These are phyloP conservation scores for Sclerotinia nivalis DNA, from an alignment of 2,329 filamentous ascomycete species.

Conservation along the genomic window DNA sequence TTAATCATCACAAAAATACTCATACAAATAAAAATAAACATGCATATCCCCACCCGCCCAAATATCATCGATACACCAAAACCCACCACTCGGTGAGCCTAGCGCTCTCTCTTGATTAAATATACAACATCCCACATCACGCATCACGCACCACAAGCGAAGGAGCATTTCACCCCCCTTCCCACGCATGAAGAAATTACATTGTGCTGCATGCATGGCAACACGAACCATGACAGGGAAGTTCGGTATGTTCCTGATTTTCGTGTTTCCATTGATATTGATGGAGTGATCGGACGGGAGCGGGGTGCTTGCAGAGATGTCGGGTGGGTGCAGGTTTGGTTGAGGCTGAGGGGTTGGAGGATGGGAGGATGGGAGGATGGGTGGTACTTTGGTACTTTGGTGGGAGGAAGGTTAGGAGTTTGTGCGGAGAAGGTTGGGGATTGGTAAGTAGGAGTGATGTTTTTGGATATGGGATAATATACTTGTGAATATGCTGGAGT, in stretches of 20 bases:
- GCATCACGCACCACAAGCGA: background rate
- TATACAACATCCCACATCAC: background rate
- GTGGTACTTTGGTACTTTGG: background rate
- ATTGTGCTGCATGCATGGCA: background rate
- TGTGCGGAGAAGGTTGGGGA: background rate
- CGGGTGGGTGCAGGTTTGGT: slow-evolving; percentile 17
- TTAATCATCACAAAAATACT: background rate
- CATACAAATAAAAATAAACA: background rate
- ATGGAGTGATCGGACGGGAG: slow-evolving; percentile 19
- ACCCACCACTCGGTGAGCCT: slow-evolving; percentile 10
- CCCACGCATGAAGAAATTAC: slow-evolving; percentile 12
- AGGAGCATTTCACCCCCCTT: slow-evolving; percentile 4
- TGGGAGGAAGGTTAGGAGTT: background rate
- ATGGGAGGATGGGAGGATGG: background rate
- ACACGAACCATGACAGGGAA: slow-evolving; percentile 13
- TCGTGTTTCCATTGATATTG: background rate
- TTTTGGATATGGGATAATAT: background rate
- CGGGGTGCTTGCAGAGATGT: slow-evolving; percentile 8
- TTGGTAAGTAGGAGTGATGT: background rate
- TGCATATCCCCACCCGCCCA: background rate
- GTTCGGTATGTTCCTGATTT: slow-evolving; percentile 21
- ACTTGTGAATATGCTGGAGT: too few relatives aligned
- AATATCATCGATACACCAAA: background rate
- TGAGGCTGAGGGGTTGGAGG: background rate
- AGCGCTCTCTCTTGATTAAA: background rate